phyloP scores from a whole-genome alignment of 1,139 yeast genomes.

The Candida albicans region DNA sequence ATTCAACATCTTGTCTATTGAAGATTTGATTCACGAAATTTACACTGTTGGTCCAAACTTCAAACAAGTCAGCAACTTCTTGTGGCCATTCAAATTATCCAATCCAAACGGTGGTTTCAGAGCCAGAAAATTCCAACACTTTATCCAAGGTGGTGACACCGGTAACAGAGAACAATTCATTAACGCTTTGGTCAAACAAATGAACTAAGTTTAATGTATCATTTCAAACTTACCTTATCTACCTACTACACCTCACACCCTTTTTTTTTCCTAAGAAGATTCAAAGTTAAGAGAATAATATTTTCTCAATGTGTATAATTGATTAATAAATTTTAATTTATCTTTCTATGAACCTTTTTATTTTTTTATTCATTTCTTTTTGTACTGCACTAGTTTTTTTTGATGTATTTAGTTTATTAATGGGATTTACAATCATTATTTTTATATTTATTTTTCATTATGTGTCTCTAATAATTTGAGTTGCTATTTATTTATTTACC shows the following conservation, averaged over 20 bases:
- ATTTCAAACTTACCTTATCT: too few relatives aligned
- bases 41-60: slow-evolving; percentile 99
- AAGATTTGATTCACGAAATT: slow-evolving; percentile 98
- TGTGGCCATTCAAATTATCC: slow-evolving; percentile 99
- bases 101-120: slow-evolving; percentile 99
- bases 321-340: slow-evolving; percentile 3
- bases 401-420: not conserved
- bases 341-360: slow-evolving; percentile 1
- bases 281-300: slow-evolving; percentile 1
- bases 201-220: slow-evolving; percentile 58
- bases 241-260: slow-evolving; percentile 1
- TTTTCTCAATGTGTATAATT: slow-evolving; percentile 8
- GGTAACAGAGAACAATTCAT: slow-evolving; percentile 99
- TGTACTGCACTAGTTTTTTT: not conserved
- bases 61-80: slow-evolving; percentile 99
- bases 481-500: slow-evolving; percentile 6
- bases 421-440: slow-evolving; percentile 5
- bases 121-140: slow-evolving; percentile 99
- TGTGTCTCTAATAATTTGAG: not conserved
- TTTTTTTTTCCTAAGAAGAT: slow-evolving; percentile 9
- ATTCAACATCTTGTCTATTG: slow-evolving; percentile 94
- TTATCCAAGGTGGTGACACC: slow-evolving; percentile 99
- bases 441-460: slow-evolving; percentile 5
- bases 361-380: not conserved
- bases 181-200: slow-evolving; percentile 96